Base-by-base conservation (phyloP, 2,329 filamentous ascomycete species). In the Blastomyces emzantsi region DNA sequence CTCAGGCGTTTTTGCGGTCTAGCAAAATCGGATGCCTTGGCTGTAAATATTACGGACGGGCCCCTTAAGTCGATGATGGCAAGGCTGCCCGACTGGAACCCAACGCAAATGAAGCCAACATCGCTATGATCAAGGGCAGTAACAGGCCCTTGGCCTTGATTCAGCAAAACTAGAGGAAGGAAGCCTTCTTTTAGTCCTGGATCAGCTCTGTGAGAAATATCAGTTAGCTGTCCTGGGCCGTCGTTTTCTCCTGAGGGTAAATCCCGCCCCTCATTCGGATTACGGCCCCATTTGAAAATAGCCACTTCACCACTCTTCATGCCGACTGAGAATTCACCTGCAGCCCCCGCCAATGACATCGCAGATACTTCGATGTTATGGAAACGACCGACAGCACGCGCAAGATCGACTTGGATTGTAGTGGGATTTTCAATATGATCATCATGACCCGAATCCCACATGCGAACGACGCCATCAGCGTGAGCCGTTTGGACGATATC, bases 371-470 rank as follows among this genome's bases (percentile, higher is more conserved):
- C 87, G 15, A 97, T 81, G 66, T 90, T 85, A 3, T 90, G 85
- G 65, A 84, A 88, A n/a, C 90, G 85, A 61, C 88, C 89, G 4
- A 97, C 80, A 1, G 93, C 90, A 67, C 90, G 84, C 7, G 90
- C 88, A 47, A 97, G 81, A 70, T 99, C 93, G 6, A 96, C 86
- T 76, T 99, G 93, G 30, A 97, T 79, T 62, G 90, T 82, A 3
- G 82, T 81, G 15, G 85, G 82, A 70, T 97, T 97, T 75, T 99
- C 94, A 60, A 99, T 89, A 70, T 97, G 90, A 72, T 99, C 94
- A 17, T 86, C 90, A 70, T 96, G 90, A 0, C 94, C 94, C 25
- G 88, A 85, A 75, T 99, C 94, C 92, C 92, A 99, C 7, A 97
- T 80, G 41, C 92, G 83, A n/a, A 99, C 81, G 0, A 90, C 95